Conservation (phyloP, 345 rosid species). For the Stellera chamaejasme region DNA sequence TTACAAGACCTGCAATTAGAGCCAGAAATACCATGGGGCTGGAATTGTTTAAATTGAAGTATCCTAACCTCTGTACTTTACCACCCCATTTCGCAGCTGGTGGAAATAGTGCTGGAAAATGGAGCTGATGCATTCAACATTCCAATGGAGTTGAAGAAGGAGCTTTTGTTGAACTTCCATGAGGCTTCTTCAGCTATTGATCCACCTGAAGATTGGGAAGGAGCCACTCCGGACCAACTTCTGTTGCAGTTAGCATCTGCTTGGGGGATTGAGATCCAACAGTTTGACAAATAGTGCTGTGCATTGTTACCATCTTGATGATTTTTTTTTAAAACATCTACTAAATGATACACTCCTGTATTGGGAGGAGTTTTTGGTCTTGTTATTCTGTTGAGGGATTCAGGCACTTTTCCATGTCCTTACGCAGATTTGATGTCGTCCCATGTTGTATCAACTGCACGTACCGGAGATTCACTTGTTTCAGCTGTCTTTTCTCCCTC, state of each 20-base stretch:
- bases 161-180: constrained; percentile 62
- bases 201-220: constrained; percentile 95
- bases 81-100: constrained; percentile 35
- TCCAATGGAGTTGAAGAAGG: constrained; percentile 81
- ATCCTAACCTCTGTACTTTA: background rate
- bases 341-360: background rate
- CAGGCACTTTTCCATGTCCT: too few relatives aligned
- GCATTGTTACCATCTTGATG: background rate
- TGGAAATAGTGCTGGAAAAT: constrained; percentile 68
- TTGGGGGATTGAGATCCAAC: constrained; percentile 81
- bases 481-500: too few relatives aligned
- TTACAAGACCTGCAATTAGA: too few relatives aligned
- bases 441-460: too few relatives aligned
- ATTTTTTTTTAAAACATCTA: constrained; percentile 1
- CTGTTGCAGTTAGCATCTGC: constrained; percentile 81
- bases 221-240: constrained; percentile 68
- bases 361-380: background rate
- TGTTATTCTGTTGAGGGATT: too few relatives aligned
- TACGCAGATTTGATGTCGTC: too few relatives aligned
- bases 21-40: too few relatives aligned
- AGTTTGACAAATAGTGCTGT: constrained; percentile 42
- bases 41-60: too few relatives aligned
- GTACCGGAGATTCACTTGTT: too few relatives aligned
- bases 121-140: constrained; percentile 63
- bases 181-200: constrained; percentile 68